phyloP scores from a whole-genome alignment of 352 stramenopile genomes.

The Pythium pectinolyticum region DNA sequence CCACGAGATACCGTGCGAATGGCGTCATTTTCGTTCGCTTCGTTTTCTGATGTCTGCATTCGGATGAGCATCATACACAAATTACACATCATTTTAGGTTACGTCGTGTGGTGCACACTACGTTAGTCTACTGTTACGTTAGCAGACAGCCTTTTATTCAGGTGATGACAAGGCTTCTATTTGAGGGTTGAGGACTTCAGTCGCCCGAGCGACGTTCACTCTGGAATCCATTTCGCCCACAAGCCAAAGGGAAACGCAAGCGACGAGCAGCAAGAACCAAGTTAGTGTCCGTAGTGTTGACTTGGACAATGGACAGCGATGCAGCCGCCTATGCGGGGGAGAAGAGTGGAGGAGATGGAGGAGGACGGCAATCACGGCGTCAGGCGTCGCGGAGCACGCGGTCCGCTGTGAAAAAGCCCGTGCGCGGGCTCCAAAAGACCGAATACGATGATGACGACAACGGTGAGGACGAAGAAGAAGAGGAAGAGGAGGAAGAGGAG shows the following conservation, averaged over 20 bases:
- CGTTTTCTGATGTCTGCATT: too few relatives aligned
- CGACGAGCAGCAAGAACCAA: not conserved
- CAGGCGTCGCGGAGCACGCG: constrained; percentile 44
- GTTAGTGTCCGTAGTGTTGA: not conserved
- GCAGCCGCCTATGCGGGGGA: not conserved
- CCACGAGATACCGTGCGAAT: constrained; percentile 57
- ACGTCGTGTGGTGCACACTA: not conserved
- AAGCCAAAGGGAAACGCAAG: constrained; percentile 10
- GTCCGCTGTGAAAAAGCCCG: constrained; percentile 37
- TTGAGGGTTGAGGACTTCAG: not conserved
- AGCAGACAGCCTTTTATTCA: not conserved
- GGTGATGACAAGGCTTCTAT: not conserved
- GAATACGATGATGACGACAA: constrained; percentile 54
- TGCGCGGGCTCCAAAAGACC: constrained; percentile 45
- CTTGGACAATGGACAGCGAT: not conserved
- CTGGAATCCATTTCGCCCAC: constrained; percentile 6
- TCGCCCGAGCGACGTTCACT: constrained; percentile 13
- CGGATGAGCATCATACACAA: not conserved
- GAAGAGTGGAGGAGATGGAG: not conserved
- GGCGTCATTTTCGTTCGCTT: constrained; percentile 36
- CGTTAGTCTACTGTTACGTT: not conserved
- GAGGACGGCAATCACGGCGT: constrained; percentile 31
- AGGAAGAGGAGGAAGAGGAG: constrained; percentile 29
- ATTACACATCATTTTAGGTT: not conserved
- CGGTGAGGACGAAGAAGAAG: constrained; percentile 42